phyloP scores from a whole-genome alignment of 257 asterid genomes.

The Paulownia fortunei region DNA sequence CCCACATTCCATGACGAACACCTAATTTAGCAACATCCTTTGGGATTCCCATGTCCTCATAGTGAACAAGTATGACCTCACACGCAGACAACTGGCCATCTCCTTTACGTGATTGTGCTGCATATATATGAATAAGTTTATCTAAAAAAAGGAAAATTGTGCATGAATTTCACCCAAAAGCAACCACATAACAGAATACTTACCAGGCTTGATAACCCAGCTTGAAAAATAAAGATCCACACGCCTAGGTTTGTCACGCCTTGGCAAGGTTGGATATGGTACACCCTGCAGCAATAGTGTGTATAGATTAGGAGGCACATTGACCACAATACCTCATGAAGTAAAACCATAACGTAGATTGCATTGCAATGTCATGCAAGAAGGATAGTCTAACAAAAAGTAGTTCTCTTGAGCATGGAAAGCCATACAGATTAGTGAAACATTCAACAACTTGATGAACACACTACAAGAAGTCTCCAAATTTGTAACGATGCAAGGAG shows the following conservation, averaged over 20 bases:
- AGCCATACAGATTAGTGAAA: background rate
- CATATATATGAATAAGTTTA: conserved; percentile 18
- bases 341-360: background rate
- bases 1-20: conserved; percentile 99
- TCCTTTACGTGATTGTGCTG: conserved; percentile 79
- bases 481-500: background rate
- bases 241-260: conserved; percentile 88
- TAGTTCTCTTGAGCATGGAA: background rate
- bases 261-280: conserved; percentile 70
- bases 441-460: background rate
- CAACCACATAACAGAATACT: too few relatives aligned
- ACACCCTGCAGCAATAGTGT: conserved; percentile 63
- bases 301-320: conserved; percentile 17
- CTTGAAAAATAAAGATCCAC: conserved; percentile 93
- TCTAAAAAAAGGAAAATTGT: background rate
- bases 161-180: background rate
- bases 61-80: conserved; percentile 83
- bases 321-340: background rate
- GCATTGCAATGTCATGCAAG: background rate
- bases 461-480: background rate
- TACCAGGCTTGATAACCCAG: conserved; percentile 81
- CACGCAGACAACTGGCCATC: conserved; percentile 81
- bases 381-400: background rate
- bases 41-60: conserved; percentile 98
- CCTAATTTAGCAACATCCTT: conserved; percentile 93